These are phyloP conservation scores for Myxozyma vanderwaltii DNA, from an alignment of 805 yeast genomes.

Conservation along the genomic window DNA sequence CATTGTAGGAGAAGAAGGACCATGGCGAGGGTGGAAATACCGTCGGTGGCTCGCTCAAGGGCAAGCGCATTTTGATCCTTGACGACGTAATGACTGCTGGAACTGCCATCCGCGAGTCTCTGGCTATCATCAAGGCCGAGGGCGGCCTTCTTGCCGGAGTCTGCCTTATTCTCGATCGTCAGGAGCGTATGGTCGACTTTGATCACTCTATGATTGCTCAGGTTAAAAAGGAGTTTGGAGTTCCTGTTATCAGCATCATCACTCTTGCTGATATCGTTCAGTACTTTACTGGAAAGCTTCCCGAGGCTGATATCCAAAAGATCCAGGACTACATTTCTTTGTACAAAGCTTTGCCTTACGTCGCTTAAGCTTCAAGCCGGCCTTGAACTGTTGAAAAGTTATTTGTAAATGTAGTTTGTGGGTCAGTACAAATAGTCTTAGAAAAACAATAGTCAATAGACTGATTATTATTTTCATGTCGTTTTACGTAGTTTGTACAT, in stretches of 20 bases:
- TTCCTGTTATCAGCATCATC: slow-evolving; percentile 85
- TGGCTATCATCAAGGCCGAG: slow-evolving; percentile 68
- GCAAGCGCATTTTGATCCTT: slow-evolving; percentile 76
- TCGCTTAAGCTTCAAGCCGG: slow-evolving; percentile 6
- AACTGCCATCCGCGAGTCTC: slow-evolving; percentile 95
- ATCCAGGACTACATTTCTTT: slow-evolving; percentile 28
- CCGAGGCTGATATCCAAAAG: slow-evolving; percentile 23
- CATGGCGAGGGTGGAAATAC: slow-evolving; percentile 98
- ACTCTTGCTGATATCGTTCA: slow-evolving; percentile 71
- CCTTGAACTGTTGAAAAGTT: neutral
- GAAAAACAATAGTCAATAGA: no score
- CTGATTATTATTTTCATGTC: no score
- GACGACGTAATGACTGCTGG: slow-evolving; percentile 99
- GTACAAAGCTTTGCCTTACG: slow-evolving; percentile 28
- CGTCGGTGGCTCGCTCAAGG: slow-evolving; percentile 78
- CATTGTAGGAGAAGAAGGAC: slow-evolving; percentile 72
- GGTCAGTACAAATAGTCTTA: no score
- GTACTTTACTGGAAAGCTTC: slow-evolving; percentile 38
- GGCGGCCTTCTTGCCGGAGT: slow-evolving; percentile 79
- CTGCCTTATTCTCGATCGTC: slow-evolving; percentile 91
- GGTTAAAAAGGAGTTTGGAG: slow-evolving; percentile 67
- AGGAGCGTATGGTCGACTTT: slow-evolving; percentile 74
- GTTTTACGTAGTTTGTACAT: no score
- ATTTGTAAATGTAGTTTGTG: no score
- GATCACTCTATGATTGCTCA: slow-evolving; percentile 78